Conservation (phyloP, 192 early-diverging fungal genomes). For the Backusella sp. region DNA sequence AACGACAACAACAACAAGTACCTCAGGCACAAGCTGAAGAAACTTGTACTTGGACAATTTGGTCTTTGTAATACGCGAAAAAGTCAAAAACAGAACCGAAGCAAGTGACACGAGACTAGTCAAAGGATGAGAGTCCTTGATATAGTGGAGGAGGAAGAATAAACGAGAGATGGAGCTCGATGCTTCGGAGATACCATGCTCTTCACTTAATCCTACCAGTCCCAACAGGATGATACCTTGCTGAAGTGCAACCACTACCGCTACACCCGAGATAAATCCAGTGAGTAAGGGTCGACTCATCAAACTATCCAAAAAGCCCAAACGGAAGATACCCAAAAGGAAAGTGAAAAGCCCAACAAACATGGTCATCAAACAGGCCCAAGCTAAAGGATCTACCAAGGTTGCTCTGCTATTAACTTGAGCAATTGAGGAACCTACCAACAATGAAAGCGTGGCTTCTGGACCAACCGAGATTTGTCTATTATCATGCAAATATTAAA, state of each 20-base stretch:
- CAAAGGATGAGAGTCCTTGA: slow-evolving; percentile 62
- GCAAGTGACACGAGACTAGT: slow-evolving; percentile 72
- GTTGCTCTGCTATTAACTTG: slow-evolving; percentile 52
- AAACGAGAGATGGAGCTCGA: slow-evolving; percentile 82
- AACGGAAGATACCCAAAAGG: slow-evolving; percentile 89
- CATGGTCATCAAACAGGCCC: slow-evolving; percentile 75
- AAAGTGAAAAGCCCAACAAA: slow-evolving; percentile 95
- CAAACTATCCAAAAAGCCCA: slow-evolving; percentile 98
- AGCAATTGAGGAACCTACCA: slow-evolving; percentile 64
- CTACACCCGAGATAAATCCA: slow-evolving; percentile 95
- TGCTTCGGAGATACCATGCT: slow-evolving; percentile 53
- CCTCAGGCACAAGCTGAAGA: slow-evolving; percentile 88
- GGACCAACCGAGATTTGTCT: slow-evolving; percentile 94
- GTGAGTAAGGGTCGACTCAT: slow-evolving; percentile 90
- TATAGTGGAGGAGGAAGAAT: slow-evolving; percentile 60
- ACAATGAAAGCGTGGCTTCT: slow-evolving; percentile 88
- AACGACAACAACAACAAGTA: slow-evolving; percentile 81
- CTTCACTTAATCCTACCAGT: slow-evolving; percentile 38
- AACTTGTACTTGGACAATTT: slow-evolving; percentile 36
- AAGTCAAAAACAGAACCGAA: slow-evolving; percentile 69
- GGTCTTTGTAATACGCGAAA: slow-evolving; percentile 53
- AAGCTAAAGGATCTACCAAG: slow-evolving; percentile 47
- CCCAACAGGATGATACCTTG: slow-evolving; percentile 82
- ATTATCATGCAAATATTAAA: not conserved
- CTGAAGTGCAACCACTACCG: slow-evolving; percentile 88